A percentile compares a stretch with the other conserved stretches of the same genome.
Evolutionary conservation across 176 grass and related monocot species (phyloP).

Genomic region (Urochloa ruziziensis): DNA sequence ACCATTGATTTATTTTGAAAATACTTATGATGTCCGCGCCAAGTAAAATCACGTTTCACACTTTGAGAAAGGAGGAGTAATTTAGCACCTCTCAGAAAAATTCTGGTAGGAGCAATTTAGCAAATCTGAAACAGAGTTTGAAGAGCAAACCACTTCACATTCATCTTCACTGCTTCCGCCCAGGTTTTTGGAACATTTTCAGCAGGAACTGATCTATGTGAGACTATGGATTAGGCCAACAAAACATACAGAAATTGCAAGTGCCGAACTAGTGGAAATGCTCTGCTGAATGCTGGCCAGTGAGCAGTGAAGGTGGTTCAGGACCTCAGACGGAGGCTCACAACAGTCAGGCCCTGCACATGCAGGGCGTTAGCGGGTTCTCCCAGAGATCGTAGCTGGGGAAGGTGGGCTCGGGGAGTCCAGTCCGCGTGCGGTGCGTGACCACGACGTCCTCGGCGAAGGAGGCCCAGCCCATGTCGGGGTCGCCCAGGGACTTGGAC

Average conservation of each 20-base stretch:
- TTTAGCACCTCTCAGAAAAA: not conserved
- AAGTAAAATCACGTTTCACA: no score
- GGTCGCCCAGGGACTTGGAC: slow-evolving; percentile 81
- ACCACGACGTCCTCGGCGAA: slow-evolving; percentile 68
- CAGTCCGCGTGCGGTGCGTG: slow-evolving; percentile 53
- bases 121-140: not conserved
- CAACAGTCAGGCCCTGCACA: slow-evolving; percentile 51
- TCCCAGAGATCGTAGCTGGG: slow-evolving; percentile 82
- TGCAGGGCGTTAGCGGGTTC: slow-evolving; percentile 76
- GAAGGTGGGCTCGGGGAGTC: slow-evolving; percentile 72
- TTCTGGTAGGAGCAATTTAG: not conserved
- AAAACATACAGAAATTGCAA: not conserved
- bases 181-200: not conserved
- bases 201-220: not conserved
- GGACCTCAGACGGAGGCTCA: not conserved
- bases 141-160: not conserved
- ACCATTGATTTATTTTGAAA: no score
- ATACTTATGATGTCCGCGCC: no score
- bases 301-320: no score
- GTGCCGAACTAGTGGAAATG: not conserved
- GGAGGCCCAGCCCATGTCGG: slow-evolving; percentile 77
- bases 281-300: not conserved
- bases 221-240: not conserved
- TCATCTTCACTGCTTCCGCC: not conserved
- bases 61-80: no score